Conservation (phyloP, 2,329 filamentous ascomycete species). For the Beauveria australis region DNA sequence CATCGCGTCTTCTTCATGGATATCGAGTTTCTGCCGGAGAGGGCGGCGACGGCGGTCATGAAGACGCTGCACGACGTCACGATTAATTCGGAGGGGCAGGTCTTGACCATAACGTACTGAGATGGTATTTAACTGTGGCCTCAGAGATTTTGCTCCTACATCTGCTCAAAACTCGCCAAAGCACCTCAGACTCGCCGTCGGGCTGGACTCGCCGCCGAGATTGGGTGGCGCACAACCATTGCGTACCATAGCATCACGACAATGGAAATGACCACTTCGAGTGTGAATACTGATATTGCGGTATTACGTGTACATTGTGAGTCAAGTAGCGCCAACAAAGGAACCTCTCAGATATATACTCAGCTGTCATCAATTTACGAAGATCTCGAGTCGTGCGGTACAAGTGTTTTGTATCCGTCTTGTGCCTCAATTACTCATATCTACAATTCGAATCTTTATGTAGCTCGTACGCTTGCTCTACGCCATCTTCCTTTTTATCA, state of each 20-base stretch:
- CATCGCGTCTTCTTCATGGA: constrained; percentile 9
- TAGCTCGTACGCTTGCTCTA: too few relatives aligned
- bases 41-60: constrained; percentile 4
- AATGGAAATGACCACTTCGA: background rate
- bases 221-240: background rate
- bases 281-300: background rate
- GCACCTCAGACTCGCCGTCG: background rate
- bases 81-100: background rate
- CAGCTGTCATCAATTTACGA: background rate
- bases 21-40: constrained; percentile 2
- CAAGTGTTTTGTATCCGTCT: too few relatives aligned
- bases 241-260: background rate
- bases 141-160: too few relatives aligned
- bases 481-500: too few relatives aligned
- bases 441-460: too few relatives aligned
- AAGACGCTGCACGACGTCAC: constrained; percentile 7
- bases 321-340: background rate
- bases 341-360: background rate
- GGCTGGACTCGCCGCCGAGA: background rate
- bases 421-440: too few relatives aligned
- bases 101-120: constrained; percentile 1
- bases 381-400: background rate
- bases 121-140: too few relatives aligned
- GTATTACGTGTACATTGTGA: background rate
- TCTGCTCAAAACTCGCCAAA: background rate